Evolutionary conservation across 768 basidiomycete species (phyloP).

Genomic region (Termitomyces sp.): DNA sequence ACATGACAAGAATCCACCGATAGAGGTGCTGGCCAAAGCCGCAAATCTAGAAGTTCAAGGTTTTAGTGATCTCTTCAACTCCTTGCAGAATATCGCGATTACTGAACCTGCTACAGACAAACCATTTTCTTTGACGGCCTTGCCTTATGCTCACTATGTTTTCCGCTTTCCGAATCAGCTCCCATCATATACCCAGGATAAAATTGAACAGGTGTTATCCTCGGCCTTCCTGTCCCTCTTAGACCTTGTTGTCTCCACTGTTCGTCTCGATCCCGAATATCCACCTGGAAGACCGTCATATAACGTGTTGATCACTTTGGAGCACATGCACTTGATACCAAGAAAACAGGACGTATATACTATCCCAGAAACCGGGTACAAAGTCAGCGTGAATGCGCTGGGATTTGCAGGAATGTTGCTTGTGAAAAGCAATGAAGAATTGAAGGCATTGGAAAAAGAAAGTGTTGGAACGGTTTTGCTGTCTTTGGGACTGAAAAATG

Average conservation of each 20-base stretch:
- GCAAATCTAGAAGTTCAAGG: slow-evolving; percentile 58
- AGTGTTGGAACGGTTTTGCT: slow-evolving; percentile 60
- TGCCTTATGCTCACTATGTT: slow-evolving; percentile 84
- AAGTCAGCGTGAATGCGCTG: slow-evolving; percentile 77
- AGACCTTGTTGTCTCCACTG: slow-evolving; percentile 72
- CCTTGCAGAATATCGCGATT: not conserved
- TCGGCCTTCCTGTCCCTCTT: slow-evolving; percentile 68
- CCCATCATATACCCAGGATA: slow-evolving; percentile 33
- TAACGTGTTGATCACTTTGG: slow-evolving; percentile 77
- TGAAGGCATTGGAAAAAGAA: slow-evolving; percentile 64
- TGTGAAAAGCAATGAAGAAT: slow-evolving; percentile 77
- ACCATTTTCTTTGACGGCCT: slow-evolving; percentile 62
- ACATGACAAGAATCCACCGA: slow-evolving; percentile 64
- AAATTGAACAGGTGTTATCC: slow-evolving; percentile 52
- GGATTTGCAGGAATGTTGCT: slow-evolving; percentile 90
- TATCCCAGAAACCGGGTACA: slow-evolving; percentile 49
- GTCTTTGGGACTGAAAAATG: slow-evolving; percentile 61
- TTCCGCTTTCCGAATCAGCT: slow-evolving; percentile 53
- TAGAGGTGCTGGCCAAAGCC: slow-evolving; percentile 65
- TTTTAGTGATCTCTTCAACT: slow-evolving; percentile 21
- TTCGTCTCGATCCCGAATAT: slow-evolving; percentile 63
- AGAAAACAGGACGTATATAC: slow-evolving; percentile 61
- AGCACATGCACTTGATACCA: slow-evolving; percentile 87
- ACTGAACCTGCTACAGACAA: slow-evolving; percentile 42
- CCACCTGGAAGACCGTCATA: slow-evolving; percentile 70